These are phyloP conservation scores for Monascus purpureus DNA, from an alignment of 495 filamentous ascomycete species.

Conservation along the genomic window DNA sequence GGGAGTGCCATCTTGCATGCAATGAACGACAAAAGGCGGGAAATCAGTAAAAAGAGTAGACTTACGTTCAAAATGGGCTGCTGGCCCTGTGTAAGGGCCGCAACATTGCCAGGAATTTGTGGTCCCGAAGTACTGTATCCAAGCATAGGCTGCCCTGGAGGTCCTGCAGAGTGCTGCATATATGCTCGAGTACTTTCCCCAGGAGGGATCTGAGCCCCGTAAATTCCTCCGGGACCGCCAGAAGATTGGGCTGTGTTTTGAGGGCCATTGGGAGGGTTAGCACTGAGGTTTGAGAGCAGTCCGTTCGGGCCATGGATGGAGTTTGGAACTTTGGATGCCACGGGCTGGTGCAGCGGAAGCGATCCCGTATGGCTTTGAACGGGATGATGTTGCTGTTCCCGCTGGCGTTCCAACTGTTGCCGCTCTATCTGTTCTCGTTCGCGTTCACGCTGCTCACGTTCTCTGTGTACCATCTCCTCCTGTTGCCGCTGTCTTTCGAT, in stretches of 20 bases:
- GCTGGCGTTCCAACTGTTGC: slow-evolving; percentile 34
- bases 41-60: slow-evolving; percentile 4
- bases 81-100: slow-evolving; percentile 64
- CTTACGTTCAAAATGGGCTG: slow-evolving; percentile 88
- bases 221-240: slow-evolving; percentile 47
- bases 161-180: slow-evolving; percentile 46
- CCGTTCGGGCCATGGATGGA: slow-evolving; percentile 81
- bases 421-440: slow-evolving; percentile 35
- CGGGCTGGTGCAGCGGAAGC: slow-evolving; percentile 80
- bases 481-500: slow-evolving; percentile 38
- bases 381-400: slow-evolving; percentile 46
- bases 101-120: slow-evolving; percentile 39
- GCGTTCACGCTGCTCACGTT: slow-evolving; percentile 56
- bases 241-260: slow-evolving; percentile 50
- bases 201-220: slow-evolving; percentile 51
- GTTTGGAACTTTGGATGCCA: slow-evolving; percentile 65
- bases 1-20: neutral
- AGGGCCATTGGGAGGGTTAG: slow-evolving; percentile 34
- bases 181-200: slow-evolving; percentile 47
- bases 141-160: slow-evolving; percentile 45
- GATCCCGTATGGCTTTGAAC: slow-evolving; percentile 75
- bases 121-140: slow-evolving; percentile 33
- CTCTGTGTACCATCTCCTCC: slow-evolving; percentile 45
- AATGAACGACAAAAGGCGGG: neutral
- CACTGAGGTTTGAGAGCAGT: slow-evolving; percentile 60